Conservation (phyloP, 1,284 basidiomycete genomes). For the Microbotryum violaceum region DNA sequence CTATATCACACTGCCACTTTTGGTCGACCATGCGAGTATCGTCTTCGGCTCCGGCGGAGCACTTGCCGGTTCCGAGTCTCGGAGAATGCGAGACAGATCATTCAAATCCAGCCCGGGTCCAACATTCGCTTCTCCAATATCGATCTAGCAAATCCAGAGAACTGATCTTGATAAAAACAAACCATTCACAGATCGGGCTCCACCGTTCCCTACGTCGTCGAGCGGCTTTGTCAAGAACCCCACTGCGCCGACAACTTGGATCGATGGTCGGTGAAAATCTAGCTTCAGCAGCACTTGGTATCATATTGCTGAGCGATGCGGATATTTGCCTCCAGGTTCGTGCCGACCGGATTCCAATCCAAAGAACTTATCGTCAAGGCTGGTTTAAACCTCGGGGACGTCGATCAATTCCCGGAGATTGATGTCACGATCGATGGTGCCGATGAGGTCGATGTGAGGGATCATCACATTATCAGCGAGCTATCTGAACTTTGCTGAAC, state of each 20-base stretch:
- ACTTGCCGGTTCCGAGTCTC: no score
- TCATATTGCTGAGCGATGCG: neutral
- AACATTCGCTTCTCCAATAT: no score
- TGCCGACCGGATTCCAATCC: conserved; percentile 93
- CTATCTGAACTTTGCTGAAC: neutral
- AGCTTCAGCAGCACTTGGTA: neutral
- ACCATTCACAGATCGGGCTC: conserved; percentile 53
- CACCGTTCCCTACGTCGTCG: conserved; percentile 95
- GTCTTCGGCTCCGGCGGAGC: no score
- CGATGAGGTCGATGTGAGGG: conserved; percentile 65
- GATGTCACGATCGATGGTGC: conserved; percentile 97
- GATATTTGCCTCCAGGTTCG: conserved; percentile 53
- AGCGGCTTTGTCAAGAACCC: conserved; percentile 65
- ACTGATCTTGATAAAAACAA: no score
- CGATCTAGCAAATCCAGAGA: no score
- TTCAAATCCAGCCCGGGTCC: no score
- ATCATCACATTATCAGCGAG: conserved; percentile 1
- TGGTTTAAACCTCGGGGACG: conserved; percentile 76
- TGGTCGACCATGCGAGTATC: no score
- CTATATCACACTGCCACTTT: no score
- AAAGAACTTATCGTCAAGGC: conserved; percentile 86
- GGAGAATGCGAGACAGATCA: no score
- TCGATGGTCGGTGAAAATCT: conserved; percentile 31
- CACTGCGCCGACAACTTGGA: conserved; percentile 71
- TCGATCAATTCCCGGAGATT: conserved; percentile 71